Evolutionary conservation across 305 asterid species (phyloP), one percentile per base, ranked within the genome.

Genomic region (Rubia peregrina): DNA sequence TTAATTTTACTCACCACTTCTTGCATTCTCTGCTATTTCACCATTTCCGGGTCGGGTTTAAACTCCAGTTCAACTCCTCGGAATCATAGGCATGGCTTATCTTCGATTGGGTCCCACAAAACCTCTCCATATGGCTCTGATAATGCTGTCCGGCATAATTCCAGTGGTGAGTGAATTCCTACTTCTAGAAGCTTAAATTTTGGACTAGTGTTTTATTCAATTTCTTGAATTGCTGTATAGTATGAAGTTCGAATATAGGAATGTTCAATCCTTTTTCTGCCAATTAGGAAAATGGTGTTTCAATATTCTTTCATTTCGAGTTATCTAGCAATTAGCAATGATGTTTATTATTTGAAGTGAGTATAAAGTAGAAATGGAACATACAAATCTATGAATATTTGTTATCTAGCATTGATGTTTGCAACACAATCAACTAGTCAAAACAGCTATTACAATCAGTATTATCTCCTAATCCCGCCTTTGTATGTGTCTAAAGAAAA

Each of bases 1-100:
- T 82, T 90, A 76, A 89, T 91, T 83, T 89, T 92, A 55, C 67
- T 85, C 55, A 86, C 95, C 65, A 85, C 87, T 68, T 84, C 88
- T 49, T 81, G 81, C 78, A 80, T 89, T 76, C 77, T 90, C 51
- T 33, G 38, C 38, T 4, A 33, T 33, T 33, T 33, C 38, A 33
- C 38, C 38, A 33, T 33, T 33, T 10, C 12, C 26, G 61, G 61
- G 67, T 30, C 10, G 61, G 67, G 24, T 38, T 42, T 70, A 26
- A 66, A 56, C 14, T 10, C 71, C 14, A 60, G 67, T 69, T 57
- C 78, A 7, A 82, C 53, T 72, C 79, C 71, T 62, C 72, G 70
- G 36, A 72, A 79, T 19, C 73, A 51, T 9, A 26, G 48, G 36
- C 33, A 43, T 17, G 17, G 33, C 44, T 73, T 26, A 56, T 17